Evolutionary conservation across 2,329 filamentous ascomycete species (phyloP), one percentile per base, ranked within the genome.

Genomic region (Aureobasidium uvarum): DNA sequence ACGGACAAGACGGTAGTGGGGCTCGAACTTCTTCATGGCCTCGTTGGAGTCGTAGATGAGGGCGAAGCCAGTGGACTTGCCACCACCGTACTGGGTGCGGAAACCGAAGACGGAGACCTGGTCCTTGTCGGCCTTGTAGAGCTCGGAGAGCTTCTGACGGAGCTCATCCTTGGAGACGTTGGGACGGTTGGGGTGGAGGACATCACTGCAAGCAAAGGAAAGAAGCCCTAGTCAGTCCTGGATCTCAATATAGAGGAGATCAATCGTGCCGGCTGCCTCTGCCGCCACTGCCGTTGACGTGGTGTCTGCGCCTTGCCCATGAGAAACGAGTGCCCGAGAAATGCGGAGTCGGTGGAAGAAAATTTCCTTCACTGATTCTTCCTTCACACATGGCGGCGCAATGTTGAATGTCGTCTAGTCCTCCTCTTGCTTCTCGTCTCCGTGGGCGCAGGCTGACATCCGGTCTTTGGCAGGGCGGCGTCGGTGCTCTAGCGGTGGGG

Each of bases 1-100:
- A 75, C 95, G 89, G 81, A 99, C 87, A 75, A 97, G 88, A 83
- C 95, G 89, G 90, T 97, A 97, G 84, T 90, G 89, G 77, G 95
- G 95, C 89, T 99, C 95, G 83, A 98, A 99, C 85, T 98, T 98
- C 91, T 97, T 97, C 89, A 99, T 89, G 77, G 93, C 92, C 87
- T 99, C 95, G 79, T 88, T 85, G 73, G 91, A 96, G 84, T 99
- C 95, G 88, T 99, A 99, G 85, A 99, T 86, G 77, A 98, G 92
- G 73, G 92, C 95, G 81, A 99, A 99, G 77, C 95, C 95, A 73
- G 94, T 98, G 82, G 91, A 96, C 90, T 99, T 99, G 86, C 95
- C 95, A 80, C 95, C 95, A 94, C 95, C 95, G 81, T 90, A 99
- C 81, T 98, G 94, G 76, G 95, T 99, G 82, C 92, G 91, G 83